Evolutionary conservation across 768 basidiomycete species (phyloP).

Genomic region (Mycena amicta): DNA sequence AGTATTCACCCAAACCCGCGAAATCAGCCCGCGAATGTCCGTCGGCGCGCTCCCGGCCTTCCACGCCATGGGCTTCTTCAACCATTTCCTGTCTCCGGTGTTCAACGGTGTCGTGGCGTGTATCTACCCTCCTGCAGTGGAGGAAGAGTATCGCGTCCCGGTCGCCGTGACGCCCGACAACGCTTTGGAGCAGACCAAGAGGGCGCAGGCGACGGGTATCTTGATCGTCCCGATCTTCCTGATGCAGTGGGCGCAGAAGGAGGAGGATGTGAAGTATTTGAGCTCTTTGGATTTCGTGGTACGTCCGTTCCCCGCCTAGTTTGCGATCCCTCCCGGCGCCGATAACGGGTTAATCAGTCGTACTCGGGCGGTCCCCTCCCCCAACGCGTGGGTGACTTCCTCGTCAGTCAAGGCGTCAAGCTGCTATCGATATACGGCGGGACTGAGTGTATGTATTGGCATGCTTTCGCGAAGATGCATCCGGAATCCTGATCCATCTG

Average conservation of each 20-base stretch:
- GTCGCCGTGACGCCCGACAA: slow-evolving; percentile 38
- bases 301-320: too few relatives aligned
- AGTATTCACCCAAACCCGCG: neutral
- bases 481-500: slow-evolving; percentile 3
- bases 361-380: slow-evolving; percentile 40
- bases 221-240: slow-evolving; percentile 41
- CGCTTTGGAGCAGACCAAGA: slow-evolving; percentile 36
- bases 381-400: slow-evolving; percentile 34
- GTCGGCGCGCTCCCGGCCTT: slow-evolving; percentile 37
- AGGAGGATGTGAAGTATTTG: slow-evolving; percentile 29
- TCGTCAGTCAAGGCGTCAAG: slow-evolving; percentile 35
- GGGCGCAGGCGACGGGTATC: slow-evolving; percentile 30
- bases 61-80: slow-evolving; percentile 35
- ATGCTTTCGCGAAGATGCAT: slow-evolving; percentile 5
- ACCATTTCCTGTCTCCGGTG: slow-evolving; percentile 35
- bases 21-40: neutral
- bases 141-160: slow-evolving; percentile 31
- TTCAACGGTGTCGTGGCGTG: slow-evolving; percentile 25
- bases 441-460: slow-evolving; percentile 38
- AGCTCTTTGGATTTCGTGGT: slow-evolving; percentile 27
- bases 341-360: too few relatives aligned
- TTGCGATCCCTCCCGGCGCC: too few relatives aligned
- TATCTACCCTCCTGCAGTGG: slow-evolving; percentile 37
- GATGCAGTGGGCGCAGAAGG: slow-evolving; percentile 37
- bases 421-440: slow-evolving; percentile 36